Base-by-base conservation (phyloP, 345 rosid species). In the Citrus reticulata region DNA sequence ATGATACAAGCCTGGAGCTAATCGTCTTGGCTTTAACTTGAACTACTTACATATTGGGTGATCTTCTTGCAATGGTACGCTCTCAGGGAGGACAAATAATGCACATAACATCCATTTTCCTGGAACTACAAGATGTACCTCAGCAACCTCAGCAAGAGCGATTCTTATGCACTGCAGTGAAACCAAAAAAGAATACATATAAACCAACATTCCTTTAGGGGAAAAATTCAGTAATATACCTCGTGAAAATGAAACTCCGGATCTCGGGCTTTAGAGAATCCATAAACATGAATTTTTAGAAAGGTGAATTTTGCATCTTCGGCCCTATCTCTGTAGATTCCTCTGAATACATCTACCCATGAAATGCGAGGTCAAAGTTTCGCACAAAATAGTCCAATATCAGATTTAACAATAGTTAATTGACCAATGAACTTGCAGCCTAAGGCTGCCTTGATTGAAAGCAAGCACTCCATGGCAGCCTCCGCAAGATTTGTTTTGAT, bases 41-140 rank as follows among this genome's bases (percentile, higher is more conserved):
- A 76, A 66, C 65, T 65, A 66, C 65, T 67, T 74, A 76, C 55
- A 57, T 72, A 54, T 60, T 68, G 32, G 40, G 25, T 34, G 13
- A 72, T 42, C 51, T 61, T 51, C 79, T 84, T 57, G 90, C 86
- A 79, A 84, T 60, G 96, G 95, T 83, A 93, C 93, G 77, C 87
- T 91, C 79, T 62, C 80, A 7, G 99, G 97, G 37, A 95, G 93
- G 64, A 85, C 79, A 77, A 30, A 95, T 74, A 91, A 92, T 16
- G 97, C 98, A 83, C 95, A 87, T 30, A 95, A 63, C 98, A 95
- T 93, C 91, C 93, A 92, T 89, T 95, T 95, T 54, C 97, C 94
- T 0, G 98, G 99, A 40, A 98, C 95, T 73, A 93, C 98, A 0
- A 84, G 91, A 9, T 92, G 93, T 72, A 91, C 96, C 79, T 77